phyloP scores from a whole-genome alignment of 306 rosid genomes.

The Nissolia schottii region DNA sequence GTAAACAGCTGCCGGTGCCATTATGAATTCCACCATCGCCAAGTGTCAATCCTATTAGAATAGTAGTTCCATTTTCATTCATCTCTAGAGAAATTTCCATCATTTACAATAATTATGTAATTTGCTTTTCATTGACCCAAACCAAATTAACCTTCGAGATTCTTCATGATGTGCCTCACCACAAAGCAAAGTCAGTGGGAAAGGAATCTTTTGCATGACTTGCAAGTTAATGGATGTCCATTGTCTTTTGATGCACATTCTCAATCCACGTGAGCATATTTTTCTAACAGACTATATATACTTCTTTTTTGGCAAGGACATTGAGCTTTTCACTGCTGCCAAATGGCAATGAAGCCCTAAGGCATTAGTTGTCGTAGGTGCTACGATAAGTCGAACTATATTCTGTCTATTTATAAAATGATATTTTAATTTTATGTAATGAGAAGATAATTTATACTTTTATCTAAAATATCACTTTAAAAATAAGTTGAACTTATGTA shows the following conservation, averaged over 20 bases:
- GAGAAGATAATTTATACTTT: no score
- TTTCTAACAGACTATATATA: background rate
- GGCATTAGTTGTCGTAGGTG: conserved; percentile 21
- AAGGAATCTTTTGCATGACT: conserved; percentile 40
- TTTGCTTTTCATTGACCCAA: background rate
- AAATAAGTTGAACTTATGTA: no score
- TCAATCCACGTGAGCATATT: conserved; percentile 1
- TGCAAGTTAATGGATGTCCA: conserved; percentile 33
- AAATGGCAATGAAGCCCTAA: conserved; percentile 19
- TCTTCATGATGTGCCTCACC: conserved; percentile 27
- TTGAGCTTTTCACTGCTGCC: conserved; percentile 6
- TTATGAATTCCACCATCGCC: background rate
- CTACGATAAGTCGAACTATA: background rate
- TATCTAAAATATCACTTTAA: no score
- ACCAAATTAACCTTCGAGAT: conserved; percentile 21
- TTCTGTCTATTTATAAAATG: no score
- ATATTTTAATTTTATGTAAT: no score
- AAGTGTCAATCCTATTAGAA: background rate
- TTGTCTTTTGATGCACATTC: conserved; percentile 38
- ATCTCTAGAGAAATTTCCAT: background rate
- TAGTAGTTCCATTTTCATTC: background rate
- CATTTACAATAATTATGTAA: background rate
- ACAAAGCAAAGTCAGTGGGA: conserved; percentile 37
- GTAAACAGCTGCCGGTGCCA: background rate
- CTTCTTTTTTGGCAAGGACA: conserved; percentile 12